These are phyloP conservation scores for Myxozyma mucilagina DNA, from an alignment of 805 yeast species.

Conservation along the genomic window DNA sequence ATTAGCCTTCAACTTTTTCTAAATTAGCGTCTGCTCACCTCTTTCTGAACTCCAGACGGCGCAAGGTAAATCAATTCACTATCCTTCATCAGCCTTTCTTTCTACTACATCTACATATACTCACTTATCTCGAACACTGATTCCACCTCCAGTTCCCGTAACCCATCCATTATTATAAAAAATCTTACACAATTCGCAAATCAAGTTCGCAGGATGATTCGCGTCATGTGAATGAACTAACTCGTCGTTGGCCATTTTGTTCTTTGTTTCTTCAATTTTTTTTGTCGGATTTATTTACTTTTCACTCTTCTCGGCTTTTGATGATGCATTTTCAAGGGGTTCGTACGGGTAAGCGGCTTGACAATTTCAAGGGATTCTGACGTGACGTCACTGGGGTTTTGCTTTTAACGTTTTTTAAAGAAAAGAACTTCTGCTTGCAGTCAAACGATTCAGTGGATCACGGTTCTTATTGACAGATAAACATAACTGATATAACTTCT, in stretches of 20 bases:
- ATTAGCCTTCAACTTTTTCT: neutral
- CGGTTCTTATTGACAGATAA: too few relatives aligned
- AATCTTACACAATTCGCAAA: slow-evolving; percentile 74
- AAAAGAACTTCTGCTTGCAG: too few relatives aligned
- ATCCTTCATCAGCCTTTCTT: neutral
- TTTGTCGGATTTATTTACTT: too few relatives aligned
- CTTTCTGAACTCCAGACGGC: slow-evolving; percentile 97
- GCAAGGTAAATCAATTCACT: slow-evolving; percentile 67
- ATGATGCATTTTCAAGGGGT: too few relatives aligned
- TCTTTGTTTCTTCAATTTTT: too few relatives aligned
- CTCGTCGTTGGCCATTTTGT: slow-evolving; percentile 18
- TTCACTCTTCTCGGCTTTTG: too few relatives aligned
- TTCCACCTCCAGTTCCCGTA: slow-evolving; percentile 96
- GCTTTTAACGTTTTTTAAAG: too few relatives aligned
- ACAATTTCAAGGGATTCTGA: too few relatives aligned
- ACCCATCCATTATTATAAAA: slow-evolving; percentile 88
- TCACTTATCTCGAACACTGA: slow-evolving; percentile 61
- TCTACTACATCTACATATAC: neutral
- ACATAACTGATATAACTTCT: too few relatives aligned
- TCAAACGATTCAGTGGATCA: too few relatives aligned
- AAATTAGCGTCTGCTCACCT: slow-evolving; percentile 39
- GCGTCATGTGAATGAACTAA: slow-evolving; percentile 49
- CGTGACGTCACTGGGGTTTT: too few relatives aligned
- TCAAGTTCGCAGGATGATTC: slow-evolving; percentile 77
- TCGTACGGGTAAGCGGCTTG: too few relatives aligned